Percentiles rank a stretch among this genome's conserved stretches.
Conservation (phyloP, 306 rosid genomes). For the Lathyrus aphaca region DNA sequence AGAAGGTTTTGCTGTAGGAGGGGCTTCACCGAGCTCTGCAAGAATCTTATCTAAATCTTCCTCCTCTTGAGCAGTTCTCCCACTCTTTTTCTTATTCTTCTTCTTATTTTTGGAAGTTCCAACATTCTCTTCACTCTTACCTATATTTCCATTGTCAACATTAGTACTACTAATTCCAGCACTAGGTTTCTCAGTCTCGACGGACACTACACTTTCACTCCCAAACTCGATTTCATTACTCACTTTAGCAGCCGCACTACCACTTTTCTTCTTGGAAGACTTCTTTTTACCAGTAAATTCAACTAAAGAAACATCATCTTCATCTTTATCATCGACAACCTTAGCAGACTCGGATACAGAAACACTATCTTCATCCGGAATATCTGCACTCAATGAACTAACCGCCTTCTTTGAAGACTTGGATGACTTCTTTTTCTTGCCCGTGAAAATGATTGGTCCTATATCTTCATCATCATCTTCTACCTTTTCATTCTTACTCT, state of each 20-base stretch:
- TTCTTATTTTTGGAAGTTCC: constrained; percentile 81
- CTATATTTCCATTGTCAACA: constrained; percentile 43
- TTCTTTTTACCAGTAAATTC: constrained; percentile 88
- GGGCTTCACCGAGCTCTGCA: constrained; percentile 85
- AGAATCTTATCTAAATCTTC: constrained; percentile 93
- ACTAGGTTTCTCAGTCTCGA: constrained; percentile 51
- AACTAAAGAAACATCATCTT: constrained; percentile 54
- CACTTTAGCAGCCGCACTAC: constrained; percentile 43
- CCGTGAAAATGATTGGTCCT: constrained; percentile 62
- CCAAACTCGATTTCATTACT: constrained; percentile 48
- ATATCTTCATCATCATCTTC: constrained; percentile 61
- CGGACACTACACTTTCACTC: constrained; percentile 47
- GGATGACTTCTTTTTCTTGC: constrained; percentile 90
- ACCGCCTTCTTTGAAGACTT: constrained; percentile 62
- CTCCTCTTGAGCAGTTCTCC: constrained; percentile 96
- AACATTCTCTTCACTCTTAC: constrained; percentile 58
- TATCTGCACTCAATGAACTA: constrained; percentile 19
- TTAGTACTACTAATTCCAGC: constrained; percentile 39
- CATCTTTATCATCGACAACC: constrained; percentile 48
- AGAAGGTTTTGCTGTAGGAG: constrained; percentile 49
- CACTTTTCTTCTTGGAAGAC: constrained; percentile 76
- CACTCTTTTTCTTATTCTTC: constrained; percentile 94
- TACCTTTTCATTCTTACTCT: constrained; percentile 43
- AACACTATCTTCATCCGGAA: constrained; percentile 57
- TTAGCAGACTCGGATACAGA: constrained; percentile 48